A percentile compares a stretch with the other conserved stretches of the same genome.
Conservation (phyloP, 495 filamentous ascomycete species). For the Sabuloglossum arenarium region DNA sequence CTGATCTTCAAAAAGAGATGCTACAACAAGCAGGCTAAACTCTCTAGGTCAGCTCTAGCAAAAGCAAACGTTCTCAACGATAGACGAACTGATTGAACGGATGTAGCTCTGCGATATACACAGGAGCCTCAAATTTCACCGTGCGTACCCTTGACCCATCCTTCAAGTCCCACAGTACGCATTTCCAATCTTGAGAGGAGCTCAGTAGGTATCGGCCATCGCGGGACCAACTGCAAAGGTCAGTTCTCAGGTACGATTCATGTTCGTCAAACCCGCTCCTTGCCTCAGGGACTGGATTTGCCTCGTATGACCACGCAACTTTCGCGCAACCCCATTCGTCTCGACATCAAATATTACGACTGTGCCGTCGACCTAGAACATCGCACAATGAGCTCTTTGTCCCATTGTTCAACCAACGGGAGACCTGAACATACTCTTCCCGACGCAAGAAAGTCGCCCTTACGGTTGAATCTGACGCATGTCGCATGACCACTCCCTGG, state of each 20-base stretch:
- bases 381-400: neutral
- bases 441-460: conserved; percentile 81
- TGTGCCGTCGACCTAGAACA: conserved; percentile 54
- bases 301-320: conserved; percentile 73
- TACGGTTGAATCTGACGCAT: conserved; percentile 74
- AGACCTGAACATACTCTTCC: conserved; percentile 33
- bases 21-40: conserved; percentile 54
- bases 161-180: conserved; percentile 80
- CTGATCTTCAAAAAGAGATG: conserved; percentile 80
- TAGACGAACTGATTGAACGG: conserved; percentile 63
- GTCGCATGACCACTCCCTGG: conserved; percentile 42
- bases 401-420: conserved; percentile 1
- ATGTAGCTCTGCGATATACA: conserved; percentile 89
- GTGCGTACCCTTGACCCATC: conserved; percentile 46
- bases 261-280: neutral
- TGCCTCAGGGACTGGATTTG: conserved; percentile 70
- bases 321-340: conserved; percentile 85
- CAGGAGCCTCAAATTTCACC: conserved; percentile 72
- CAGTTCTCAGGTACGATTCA: conserved; percentile 4
- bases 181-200: conserved; percentile 88
- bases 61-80: neutral
- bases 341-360: conserved; percentile 94
- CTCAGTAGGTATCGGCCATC: conserved; percentile 86
- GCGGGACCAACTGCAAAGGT: conserved; percentile 57
- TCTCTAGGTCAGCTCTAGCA: neutral